Evolutionary conservation across 2,329 filamentous ascomycete genomes (phyloP).

Genomic region (Fusarium musae): DNA sequence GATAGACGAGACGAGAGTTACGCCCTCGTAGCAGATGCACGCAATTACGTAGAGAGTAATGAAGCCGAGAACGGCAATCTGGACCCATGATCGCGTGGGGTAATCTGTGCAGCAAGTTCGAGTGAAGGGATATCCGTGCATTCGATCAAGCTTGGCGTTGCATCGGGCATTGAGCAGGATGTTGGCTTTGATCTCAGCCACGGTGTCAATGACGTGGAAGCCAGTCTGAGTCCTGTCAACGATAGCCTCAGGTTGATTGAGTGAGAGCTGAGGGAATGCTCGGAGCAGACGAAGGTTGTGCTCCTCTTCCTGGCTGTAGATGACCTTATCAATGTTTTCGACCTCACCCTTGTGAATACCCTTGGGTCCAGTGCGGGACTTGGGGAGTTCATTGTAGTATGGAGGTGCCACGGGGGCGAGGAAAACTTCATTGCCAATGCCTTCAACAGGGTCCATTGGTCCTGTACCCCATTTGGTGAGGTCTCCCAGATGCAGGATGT

Average conservation of each 20-base stretch:
- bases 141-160: conserved; percentile 52
- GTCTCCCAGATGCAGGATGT: conserved; percentile 32
- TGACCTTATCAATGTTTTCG: conserved; percentile 37
- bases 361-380: conserved; percentile 22
- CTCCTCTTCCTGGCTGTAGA: conserved; percentile 16
- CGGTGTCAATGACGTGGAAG: conserved; percentile 47
- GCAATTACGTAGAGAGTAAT: conserved; percentile 26
- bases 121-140: conserved; percentile 55
- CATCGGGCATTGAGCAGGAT: conserved; percentile 66
- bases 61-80: conserved; percentile 40
- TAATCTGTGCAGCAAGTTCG: conserved; percentile 66
- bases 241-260: conserved; percentile 31
- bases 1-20: conserved; percentile 24
- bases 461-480: conserved; percentile 33
- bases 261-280: conserved; percentile 35
- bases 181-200: conserved; percentile 49
- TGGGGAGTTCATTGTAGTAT: conserved; percentile 34
- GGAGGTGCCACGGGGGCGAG: conserved; percentile 44
- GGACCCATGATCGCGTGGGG: conserved; percentile 34
- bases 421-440: conserved; percentile 46
- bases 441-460: conserved; percentile 41
- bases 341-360: conserved; percentile 41
- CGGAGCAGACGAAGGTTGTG: conserved; percentile 36
- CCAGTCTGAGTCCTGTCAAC: conserved; percentile 40
- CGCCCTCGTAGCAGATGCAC: conserved; percentile 33